Percentiles rank a stretch among this genome's conserved stretches.
Evolutionary conservation across 2,329 filamentous ascomycete species (phyloP).

Genomic region (Sporothrix humicola): DNA sequence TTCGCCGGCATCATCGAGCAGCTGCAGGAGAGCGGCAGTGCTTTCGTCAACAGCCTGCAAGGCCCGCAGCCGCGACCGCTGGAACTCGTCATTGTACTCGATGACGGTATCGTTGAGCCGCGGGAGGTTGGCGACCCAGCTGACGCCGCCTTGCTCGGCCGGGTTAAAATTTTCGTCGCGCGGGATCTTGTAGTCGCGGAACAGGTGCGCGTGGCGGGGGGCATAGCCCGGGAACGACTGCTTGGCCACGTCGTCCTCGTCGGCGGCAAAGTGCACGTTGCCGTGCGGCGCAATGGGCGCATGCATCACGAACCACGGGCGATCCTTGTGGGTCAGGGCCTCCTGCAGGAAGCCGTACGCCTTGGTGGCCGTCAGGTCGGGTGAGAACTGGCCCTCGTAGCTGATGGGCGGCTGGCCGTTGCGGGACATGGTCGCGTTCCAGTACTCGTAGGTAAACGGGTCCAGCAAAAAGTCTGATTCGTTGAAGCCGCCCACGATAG

Average conservation of each 20-base stretch:
- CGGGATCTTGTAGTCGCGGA: slow-evolving; percentile 63
- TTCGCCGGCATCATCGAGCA: slow-evolving; percentile 56
- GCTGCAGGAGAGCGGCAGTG: slow-evolving; percentile 52
- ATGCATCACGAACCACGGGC: slow-evolving; percentile 70
- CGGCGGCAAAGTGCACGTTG: slow-evolving; percentile 47
- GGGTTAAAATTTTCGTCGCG: slow-evolving; percentile 71
- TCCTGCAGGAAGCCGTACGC: slow-evolving; percentile 54
- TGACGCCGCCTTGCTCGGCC: slow-evolving; percentile 52
- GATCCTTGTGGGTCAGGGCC: slow-evolving; percentile 54
- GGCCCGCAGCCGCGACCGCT: slow-evolving; percentile 56
- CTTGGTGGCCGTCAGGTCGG: slow-evolving; percentile 14
- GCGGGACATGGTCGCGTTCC: slow-evolving; percentile 64
- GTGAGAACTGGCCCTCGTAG: slow-evolving; percentile 57
- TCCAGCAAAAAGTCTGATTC: slow-evolving; percentile 62
- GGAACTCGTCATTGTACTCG: slow-evolving; percentile 57
- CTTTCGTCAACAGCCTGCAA: slow-evolving; percentile 62
- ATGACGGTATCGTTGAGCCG: slow-evolving; percentile 51
- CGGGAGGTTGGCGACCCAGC: slow-evolving; percentile 53
- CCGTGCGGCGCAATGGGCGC: slow-evolving; percentile 71
- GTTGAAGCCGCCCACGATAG: slow-evolving; percentile 64
- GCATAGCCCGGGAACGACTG: slow-evolving; percentile 53
- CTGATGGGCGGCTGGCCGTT: slow-evolving; percentile 60
- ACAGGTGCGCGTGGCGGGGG: slow-evolving; percentile 65
- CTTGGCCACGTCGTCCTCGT: slow-evolving; percentile 30
- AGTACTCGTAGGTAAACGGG: slow-evolving; percentile 67